Conservation (phyloP, 2,329 filamentous ascomycete genomes). For the Phialophora chinensis region DNA sequence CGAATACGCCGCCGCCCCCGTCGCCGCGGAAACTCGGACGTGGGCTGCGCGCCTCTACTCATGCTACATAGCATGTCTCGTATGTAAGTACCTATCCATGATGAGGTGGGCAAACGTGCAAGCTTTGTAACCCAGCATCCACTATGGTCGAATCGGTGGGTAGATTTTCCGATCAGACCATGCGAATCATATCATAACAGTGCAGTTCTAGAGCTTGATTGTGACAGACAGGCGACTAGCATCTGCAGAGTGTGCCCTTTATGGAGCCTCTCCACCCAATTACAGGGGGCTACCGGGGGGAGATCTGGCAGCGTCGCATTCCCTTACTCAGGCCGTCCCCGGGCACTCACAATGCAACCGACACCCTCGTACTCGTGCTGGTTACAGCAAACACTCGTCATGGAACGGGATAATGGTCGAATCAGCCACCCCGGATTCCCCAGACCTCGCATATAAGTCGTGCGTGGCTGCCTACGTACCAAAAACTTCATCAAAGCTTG, state of each 20-base stretch:
- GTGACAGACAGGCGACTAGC: neutral
- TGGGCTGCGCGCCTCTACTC: neutral
- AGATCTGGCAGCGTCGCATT: constrained; percentile 5
- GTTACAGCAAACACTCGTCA: neutral
- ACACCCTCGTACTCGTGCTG: too few species aligned
- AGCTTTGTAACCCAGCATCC: neutral
- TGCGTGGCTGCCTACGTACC: neutral
- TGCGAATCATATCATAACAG: neutral
- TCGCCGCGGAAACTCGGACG: neutral
- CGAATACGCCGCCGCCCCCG: neutral
- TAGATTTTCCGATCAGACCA: neutral
- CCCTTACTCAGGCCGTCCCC: neutral
- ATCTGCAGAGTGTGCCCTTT: constrained; percentile 15
- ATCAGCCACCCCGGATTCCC: constrained; percentile 10
- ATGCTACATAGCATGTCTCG: too few species aligned
- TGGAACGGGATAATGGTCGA: constrained; percentile 5
- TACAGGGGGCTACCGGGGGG: neutral
- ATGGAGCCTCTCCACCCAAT: constrained; percentile 13
- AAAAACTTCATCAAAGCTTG: constrained; percentile 8
- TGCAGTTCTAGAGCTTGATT: neutral
- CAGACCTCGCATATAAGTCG: constrained; percentile 4
- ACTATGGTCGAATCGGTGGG: neutral
- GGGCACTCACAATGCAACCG: constrained; percentile 7
- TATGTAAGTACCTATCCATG: too few species aligned
- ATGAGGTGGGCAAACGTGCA: neutral